phyloP scores from a whole-genome alignment of 306 rosid species.

The Clitoria ternatea region DNA sequence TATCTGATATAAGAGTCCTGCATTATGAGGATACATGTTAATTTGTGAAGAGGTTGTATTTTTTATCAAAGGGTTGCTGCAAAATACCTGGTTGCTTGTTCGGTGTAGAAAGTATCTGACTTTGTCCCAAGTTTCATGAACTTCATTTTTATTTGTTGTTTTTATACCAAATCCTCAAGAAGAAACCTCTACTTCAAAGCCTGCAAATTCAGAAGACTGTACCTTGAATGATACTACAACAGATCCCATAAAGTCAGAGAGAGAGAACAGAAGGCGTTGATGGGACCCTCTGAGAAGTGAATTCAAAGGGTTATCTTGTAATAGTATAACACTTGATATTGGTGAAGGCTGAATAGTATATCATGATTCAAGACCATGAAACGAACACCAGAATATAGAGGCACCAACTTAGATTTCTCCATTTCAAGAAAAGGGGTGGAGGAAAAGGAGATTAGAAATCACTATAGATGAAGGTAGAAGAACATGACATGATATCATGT shows the following conservation, averaged over 20 bases:
- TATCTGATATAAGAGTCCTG: constrained; percentile 78
- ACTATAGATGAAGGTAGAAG: constrained; percentile 23
- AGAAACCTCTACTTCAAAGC: constrained; percentile 25
- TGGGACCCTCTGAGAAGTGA: background rate
- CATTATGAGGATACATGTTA: constrained; percentile 29
- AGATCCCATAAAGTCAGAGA: constrained; percentile 25
- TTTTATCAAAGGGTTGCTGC: background rate
- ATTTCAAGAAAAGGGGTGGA: constrained; percentile 10
- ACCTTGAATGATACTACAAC: background rate
- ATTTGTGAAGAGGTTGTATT: constrained; percentile 7
- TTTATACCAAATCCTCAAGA: constrained; percentile 25
- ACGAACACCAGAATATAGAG: constrained; percentile 14
- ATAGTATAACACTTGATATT: constrained; percentile 4
- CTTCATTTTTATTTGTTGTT: constrained; percentile 61
- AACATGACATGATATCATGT: constrained; percentile 13
- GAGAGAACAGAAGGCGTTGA: background rate
- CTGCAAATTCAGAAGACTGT: constrained; percentile 28
- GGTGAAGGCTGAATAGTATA: background rate
- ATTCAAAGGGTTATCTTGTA: constrained; percentile 7
- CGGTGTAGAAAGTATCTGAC: constrained; percentile 83
- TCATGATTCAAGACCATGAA: constrained; percentile 17
- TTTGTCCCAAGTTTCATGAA: constrained; percentile 95
- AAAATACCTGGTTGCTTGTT: constrained; percentile 83
- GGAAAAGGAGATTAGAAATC: background rate
- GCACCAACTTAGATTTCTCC: constrained; percentile 8